A percentile compares a stretch with the other conserved stretches of the same genome.
These are phyloP conservation scores for Dactylellina haptotyla DNA, from an alignment of 2,329 filamentous ascomycete genomes.

Conservation along the genomic window DNA sequence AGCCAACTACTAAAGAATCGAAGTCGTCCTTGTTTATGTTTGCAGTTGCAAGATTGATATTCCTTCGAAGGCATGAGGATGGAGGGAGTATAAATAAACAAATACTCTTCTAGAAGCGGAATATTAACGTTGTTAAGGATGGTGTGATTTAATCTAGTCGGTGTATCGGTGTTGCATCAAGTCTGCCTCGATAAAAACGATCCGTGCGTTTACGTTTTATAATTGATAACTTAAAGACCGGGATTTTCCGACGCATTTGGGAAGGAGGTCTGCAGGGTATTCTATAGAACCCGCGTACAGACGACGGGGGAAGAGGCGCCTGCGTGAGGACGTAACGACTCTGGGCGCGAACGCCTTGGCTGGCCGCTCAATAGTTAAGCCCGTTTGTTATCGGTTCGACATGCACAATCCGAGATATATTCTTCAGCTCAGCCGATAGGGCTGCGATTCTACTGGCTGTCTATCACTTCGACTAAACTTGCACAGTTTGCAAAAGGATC, in stretches of 20 bases:
- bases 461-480: no score
- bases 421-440: neutral
- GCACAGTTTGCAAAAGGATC: neutral
- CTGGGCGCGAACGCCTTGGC: neutral
- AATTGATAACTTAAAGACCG: neutral
- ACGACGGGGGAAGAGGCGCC: neutral
- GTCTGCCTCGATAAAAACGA: no score
- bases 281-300: no score
- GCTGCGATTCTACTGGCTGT: neutral
- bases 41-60: slow-evolving; percentile 10
- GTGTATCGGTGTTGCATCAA: no score
- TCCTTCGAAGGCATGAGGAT: slow-evolving; percentile 21
- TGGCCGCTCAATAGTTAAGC: neutral
- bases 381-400: neutral
- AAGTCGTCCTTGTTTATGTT: slow-evolving; percentile 9
- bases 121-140: no score
- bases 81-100: no score
- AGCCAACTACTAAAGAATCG: slow-evolving; percentile 35
- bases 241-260: no score
- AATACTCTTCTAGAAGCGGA: slow-evolving; percentile 5
- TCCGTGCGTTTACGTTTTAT: slow-evolving; percentile 33
- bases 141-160: no score
- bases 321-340: neutral
- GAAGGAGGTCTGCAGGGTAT: no score
- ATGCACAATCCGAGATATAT: neutral